phyloP scores from a whole-genome alignment of 495 filamentous ascomycete species.

The Aspergillus nidulans region DNA sequence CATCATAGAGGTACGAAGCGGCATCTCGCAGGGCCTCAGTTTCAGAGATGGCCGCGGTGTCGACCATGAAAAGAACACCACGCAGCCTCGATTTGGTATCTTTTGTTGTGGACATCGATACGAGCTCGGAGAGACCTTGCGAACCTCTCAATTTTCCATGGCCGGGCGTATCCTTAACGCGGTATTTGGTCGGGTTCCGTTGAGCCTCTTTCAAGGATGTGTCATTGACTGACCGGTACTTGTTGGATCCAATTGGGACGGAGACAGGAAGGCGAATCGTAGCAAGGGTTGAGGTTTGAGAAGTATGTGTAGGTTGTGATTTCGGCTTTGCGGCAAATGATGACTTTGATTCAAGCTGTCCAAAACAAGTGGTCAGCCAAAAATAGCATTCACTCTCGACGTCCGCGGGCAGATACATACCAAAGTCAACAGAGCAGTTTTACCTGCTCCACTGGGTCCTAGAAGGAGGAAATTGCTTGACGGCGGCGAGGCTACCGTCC shows the following conservation, averaged over 20 bases:
- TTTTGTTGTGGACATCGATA: slow-evolving; percentile 40
- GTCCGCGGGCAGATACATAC: slow-evolving; percentile 35
- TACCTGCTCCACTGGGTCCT: slow-evolving; percentile 80
- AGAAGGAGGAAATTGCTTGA: slow-evolving; percentile 81
- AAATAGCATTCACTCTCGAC: neutral
- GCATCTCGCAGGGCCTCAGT: slow-evolving; percentile 53
- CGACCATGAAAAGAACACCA: slow-evolving; percentile 83
- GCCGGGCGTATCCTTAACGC: slow-evolving; percentile 83
- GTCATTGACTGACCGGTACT: slow-evolving; percentile 67
- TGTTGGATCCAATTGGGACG: slow-evolving; percentile 57
- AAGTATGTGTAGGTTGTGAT: slow-evolving; percentile 64
- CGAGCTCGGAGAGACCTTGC: slow-evolving; percentile 38
- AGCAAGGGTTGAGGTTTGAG: slow-evolving; percentile 67
- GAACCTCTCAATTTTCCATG: slow-evolving; percentile 83
- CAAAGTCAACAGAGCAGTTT: slow-evolving; percentile 82
- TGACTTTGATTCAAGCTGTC: slow-evolving; percentile 46
- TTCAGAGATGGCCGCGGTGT: slow-evolving; percentile 70
- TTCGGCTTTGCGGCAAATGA: slow-evolving; percentile 29
- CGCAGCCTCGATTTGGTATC: slow-evolving; percentile 54
- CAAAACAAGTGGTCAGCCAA: neutral
- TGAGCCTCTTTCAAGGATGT: slow-evolving; percentile 59
- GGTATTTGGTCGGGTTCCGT: slow-evolving; percentile 71
- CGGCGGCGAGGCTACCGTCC: slow-evolving; percentile 55
- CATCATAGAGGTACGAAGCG: slow-evolving; percentile 80
- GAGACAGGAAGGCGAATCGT: slow-evolving; percentile 67